These are phyloP conservation scores for Dothidotthia symphoricarpi DNA, from an alignment of 2,329 filamentous ascomycete genomes.

Conservation along the genomic window DNA sequence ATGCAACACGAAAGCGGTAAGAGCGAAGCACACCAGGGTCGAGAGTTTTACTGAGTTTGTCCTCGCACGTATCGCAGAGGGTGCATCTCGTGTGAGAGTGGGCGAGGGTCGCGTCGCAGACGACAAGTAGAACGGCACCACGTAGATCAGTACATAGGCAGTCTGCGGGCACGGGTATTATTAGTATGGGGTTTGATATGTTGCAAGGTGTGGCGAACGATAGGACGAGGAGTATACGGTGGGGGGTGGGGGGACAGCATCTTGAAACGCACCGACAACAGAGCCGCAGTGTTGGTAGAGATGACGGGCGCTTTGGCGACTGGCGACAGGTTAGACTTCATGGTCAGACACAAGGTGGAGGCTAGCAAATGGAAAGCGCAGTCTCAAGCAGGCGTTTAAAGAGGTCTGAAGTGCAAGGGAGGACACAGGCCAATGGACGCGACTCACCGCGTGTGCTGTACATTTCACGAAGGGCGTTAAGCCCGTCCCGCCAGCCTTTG, in stretches of 20 bases:
- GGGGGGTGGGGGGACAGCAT: constrained; percentile 18
- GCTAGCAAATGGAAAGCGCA: constrained; percentile 5
- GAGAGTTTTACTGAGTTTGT: constrained; percentile 77
- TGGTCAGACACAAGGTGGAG: constrained; percentile 16
- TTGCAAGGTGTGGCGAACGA: constrained; percentile 12
- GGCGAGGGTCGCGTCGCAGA: constrained; percentile 74
- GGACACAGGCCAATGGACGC: constrained; percentile 33
- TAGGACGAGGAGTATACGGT: constrained; percentile 24
- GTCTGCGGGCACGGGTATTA: constrained; percentile 53
- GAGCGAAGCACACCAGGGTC: constrained; percentile 64
- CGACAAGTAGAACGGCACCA: constrained; percentile 86
- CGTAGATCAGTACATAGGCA: constrained; percentile 83
- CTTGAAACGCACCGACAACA: constrained; percentile 42
- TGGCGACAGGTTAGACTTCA: constrained; percentile 36
- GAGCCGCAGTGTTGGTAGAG: constrained; percentile 35
- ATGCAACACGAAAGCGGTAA: constrained; percentile 66
- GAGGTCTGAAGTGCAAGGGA: constrained; percentile 13
- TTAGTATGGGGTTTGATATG: constrained; percentile 21
- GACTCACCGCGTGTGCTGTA: constrained; percentile 39
- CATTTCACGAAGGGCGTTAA: constrained; percentile 31
- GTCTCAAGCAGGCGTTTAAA: constrained; percentile 28
- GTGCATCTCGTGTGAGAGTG: constrained; percentile 78
- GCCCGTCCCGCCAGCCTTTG: constrained; percentile 31
- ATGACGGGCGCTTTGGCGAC: constrained; percentile 39
- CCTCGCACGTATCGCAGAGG: constrained; percentile 82